Conservation (phyloP, 1,139 yeast genomes). For the Magnusiomyces suaveolens region DNA sequence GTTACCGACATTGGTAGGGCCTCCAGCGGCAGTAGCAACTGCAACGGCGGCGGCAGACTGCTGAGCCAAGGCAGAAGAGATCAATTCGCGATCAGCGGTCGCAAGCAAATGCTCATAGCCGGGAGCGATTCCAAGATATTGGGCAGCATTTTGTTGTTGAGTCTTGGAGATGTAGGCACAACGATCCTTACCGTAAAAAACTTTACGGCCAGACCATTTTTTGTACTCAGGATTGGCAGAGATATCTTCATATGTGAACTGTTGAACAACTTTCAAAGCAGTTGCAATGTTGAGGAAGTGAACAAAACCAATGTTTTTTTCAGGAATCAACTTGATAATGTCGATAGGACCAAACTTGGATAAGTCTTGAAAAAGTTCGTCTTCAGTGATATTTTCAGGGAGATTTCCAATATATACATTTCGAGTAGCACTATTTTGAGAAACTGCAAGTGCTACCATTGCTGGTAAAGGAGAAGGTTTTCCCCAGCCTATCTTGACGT, state of each 20-base stretch:
- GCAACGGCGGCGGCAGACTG: constrained; percentile 69
- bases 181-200: constrained; percentile 82
- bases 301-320: constrained; percentile 69
- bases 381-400: constrained; percentile 48
- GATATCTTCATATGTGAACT: constrained; percentile 42
- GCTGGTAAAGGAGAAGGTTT: constrained; percentile 56
- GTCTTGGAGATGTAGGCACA: constrained; percentile 80
- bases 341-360: constrained; percentile 73
- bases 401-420: constrained; percentile 78
- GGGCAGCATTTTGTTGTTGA: constrained; percentile 94
- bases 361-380: constrained; percentile 55
- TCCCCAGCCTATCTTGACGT: constrained; percentile 56
- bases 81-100: constrained; percentile 63
- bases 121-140: constrained; percentile 72
- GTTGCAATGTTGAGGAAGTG: constrained; percentile 66
- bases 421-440: constrained; percentile 83
- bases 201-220: constrained; percentile 53
- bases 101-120: constrained; percentile 71
- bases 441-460: constrained; percentile 66
- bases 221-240: constrained; percentile 62
- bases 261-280: constrained; percentile 72
- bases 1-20: constrained; percentile 80
- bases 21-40: constrained; percentile 67
- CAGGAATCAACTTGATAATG: constrained; percentile 61
- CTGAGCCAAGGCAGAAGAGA: constrained; percentile 42